Evolutionary conservation across 768 basidiomycete species (phyloP).

Genomic region (Russula virescens): DNA sequence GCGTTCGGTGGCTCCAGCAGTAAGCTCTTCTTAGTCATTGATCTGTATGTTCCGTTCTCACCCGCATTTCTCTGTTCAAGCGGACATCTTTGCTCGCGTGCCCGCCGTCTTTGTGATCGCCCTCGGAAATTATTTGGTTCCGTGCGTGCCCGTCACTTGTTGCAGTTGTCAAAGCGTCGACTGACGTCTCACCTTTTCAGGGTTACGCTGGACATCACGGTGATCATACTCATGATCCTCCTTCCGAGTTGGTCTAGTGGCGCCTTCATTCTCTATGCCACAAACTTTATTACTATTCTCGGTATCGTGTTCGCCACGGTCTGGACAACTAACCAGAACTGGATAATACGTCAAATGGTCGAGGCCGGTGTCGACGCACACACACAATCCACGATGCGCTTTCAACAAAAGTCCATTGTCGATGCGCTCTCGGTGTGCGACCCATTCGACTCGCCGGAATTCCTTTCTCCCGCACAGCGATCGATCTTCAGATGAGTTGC

Average conservation of each 20-base stretch:
- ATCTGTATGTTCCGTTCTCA: background rate
- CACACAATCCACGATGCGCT: constrained; percentile 18
- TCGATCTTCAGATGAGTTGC: background rate
- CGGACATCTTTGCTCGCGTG: constrained; percentile 18
- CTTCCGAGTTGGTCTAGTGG: constrained; percentile 16
- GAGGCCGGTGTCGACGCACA: constrained; percentile 15
- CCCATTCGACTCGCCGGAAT: constrained; percentile 1
- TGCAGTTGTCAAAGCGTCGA: background rate
- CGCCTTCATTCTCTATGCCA: constrained; percentile 16
- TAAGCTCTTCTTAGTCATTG: background rate
- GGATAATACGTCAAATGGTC: constrained; percentile 20
- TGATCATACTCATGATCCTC: constrained; percentile 15
- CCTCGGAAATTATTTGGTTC: constrained; percentile 23
- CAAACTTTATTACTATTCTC: constrained; percentile 23
- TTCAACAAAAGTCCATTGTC: constrained; percentile 12
- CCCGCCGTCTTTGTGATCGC: constrained; percentile 21
- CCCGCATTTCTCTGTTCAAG: background rate
- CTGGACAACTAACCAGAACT: constrained; percentile 24
- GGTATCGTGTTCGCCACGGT: constrained; percentile 24
- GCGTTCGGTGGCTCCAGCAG: constrained; percentile 3
- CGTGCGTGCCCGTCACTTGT: constrained; percentile 7
- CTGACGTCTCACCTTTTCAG: constrained; percentile 9
- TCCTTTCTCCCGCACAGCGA: background rate
- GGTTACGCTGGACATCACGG: constrained; percentile 16
- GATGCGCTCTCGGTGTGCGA: constrained; percentile 7